Evolutionary conservation across 1,284 basidiomycete genomes (phyloP), one percentile per base, ranked within the genome.

Genomic region (Malassezia cuniculi): DNA sequence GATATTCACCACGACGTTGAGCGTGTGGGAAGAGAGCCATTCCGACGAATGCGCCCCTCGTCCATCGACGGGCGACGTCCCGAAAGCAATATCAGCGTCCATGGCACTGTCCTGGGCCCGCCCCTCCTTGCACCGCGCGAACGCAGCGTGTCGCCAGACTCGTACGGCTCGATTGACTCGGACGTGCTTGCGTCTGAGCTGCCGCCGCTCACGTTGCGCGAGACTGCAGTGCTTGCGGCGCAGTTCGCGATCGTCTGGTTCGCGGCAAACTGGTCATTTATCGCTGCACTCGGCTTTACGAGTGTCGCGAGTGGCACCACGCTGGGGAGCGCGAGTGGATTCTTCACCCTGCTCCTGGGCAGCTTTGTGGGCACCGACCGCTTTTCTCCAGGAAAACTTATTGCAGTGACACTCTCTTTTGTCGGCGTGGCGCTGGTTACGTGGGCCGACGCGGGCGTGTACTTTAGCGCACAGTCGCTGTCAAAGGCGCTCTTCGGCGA

Each of bases 271-370:
- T 64, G 54, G 54, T 47, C 51, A n/a, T 56, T 65, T 39, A 62
- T 63, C 19, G 54, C 60, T 3, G 53, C 51, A 7, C 35, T 66
- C 12, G 61, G 56, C 0, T 40, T 59, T 26, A 66, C 63, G 1
- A 56, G 53, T 3, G 63, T 66, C 6, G 63, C 63, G 4, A 63
- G 60, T 29, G 58, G 59, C 0, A 66, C 63, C 1, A 65, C 61
- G 10, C 50, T 59, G 14, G 59, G 60, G 4, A 86, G 84, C 51
- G 85, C 61, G 8, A 56, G 86, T 83, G 66, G 90, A 4, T 89
- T 99, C 70, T 95, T 95, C 68, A 97, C 90, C 0, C 72, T 97
- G 27, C 79, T 74, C 0, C 71, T 95, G 28, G 90, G 90, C 3
- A 74, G 81, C n/a, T 51, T 86, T 27, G 81, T 85, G 50, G 75